Conservation (phyloP, 192 early-diverging fungal species). For the Dissophora globulifera region DNA sequence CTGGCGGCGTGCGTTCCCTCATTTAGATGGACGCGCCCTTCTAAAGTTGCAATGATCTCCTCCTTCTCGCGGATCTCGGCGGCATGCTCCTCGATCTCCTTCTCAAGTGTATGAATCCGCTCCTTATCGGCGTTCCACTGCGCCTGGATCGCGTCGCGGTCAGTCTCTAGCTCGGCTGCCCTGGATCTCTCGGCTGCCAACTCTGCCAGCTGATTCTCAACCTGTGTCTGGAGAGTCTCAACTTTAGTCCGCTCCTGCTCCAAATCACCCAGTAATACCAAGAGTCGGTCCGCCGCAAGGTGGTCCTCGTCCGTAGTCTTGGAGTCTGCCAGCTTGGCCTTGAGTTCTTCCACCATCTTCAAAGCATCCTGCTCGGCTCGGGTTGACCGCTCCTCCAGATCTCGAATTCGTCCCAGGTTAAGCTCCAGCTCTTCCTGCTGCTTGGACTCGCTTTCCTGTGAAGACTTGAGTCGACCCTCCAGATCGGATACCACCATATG, state of each 20-base stretch:
- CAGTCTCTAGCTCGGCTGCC: conserved; percentile 24
- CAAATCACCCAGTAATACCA: conserved; percentile 39
- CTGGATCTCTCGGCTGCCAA: conserved; percentile 22
- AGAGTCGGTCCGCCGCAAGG: conserved; percentile 20
- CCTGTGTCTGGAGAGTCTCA: conserved; percentile 31
- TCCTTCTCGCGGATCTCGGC: conserved; percentile 20
- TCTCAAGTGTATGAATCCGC: conserved; percentile 19
- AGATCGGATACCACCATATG: conserved; percentile 31
- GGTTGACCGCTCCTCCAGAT: conserved; percentile 42
- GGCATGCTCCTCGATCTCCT: conserved; percentile 30
- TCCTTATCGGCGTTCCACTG: conserved; percentile 43
- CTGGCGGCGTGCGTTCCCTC: conserved; percentile 17
- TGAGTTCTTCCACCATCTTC: conserved; percentile 32
- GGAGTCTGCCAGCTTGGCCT: conserved; percentile 28
- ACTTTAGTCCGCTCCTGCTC: conserved; percentile 43
- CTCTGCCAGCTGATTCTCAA: conserved; percentile 35
- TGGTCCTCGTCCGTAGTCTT: conserved; percentile 20
- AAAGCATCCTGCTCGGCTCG: conserved; percentile 42
- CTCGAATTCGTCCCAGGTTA: conserved; percentile 34
- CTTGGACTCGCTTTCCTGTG: conserved; percentile 13
- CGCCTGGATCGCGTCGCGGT: conserved; percentile 28
- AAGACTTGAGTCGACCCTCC: conserved; percentile 18
- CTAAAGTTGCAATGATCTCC: conserved; percentile 14
- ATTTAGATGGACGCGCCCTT: conserved; percentile 2
- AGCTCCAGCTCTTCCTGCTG: conserved; percentile 30